Percentiles rank a stretch among this genome's conserved stretches.
These are phyloP conservation scores for Pseudoneurospora amorphoporcata DNA, from an alignment of 495 filamentous ascomycete species.

Conservation along the genomic window DNA sequence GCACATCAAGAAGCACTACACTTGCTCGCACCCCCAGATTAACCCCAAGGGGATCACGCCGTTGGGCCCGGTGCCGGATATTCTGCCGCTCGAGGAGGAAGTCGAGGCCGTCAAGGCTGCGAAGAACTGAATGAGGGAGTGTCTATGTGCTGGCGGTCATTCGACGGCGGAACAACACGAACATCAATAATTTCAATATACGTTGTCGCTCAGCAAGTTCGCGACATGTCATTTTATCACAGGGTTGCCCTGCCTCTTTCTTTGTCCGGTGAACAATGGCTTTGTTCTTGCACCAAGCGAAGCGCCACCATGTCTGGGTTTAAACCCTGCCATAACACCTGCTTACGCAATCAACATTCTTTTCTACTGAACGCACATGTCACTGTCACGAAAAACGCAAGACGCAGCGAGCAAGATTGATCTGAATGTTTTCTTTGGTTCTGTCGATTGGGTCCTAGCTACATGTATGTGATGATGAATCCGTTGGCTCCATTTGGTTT, in stretches of 20 bases:
- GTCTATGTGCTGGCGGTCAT: not conserved
- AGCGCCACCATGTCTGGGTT: not conserved
- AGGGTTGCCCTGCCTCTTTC: not conserved
- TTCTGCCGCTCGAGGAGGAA: conserved; percentile 37
- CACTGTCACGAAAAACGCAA: not conserved
- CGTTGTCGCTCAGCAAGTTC: not conserved
- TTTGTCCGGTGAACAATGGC: not conserved
- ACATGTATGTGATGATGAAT: not conserved
- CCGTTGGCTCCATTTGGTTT: not conserved
- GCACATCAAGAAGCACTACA: conserved; percentile 49
- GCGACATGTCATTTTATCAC: not conserved
- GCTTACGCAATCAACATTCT: not conserved
- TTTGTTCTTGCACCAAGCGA: not conserved
- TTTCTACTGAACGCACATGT: not conserved
- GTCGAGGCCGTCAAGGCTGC: conserved; percentile 21
- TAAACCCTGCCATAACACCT: not conserved
- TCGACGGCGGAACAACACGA: not conserved
- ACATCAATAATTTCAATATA: not conserved
- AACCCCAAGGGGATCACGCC: conserved; percentile 56
- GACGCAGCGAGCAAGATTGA: not conserved
- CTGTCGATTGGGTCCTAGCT: not conserved
- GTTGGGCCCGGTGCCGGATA: conserved; percentile 53
- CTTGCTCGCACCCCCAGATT: conserved; percentile 43
- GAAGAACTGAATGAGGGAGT: not conserved
- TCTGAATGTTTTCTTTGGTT: not conserved